Percentiles rank a stretch among this genome's conserved stretches.
Conservation (phyloP, 345 rosid species). For the Hibiscus tridactylites region DNA sequence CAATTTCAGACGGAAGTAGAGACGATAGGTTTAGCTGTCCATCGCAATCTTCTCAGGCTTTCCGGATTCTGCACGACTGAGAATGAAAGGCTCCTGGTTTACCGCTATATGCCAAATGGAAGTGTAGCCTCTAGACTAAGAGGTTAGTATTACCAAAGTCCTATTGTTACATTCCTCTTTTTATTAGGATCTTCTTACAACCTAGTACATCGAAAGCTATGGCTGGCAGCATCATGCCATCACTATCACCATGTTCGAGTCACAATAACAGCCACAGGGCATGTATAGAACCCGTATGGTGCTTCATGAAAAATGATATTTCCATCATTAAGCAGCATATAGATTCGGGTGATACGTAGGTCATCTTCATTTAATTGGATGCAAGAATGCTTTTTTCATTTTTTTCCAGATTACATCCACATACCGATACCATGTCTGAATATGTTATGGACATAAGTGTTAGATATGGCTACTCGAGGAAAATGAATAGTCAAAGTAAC, state of each 20-base stretch:
- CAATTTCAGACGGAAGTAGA: constrained; percentile 33
- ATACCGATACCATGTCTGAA: neutral
- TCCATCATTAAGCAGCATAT: neutral
- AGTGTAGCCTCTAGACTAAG: constrained; percentile 41
- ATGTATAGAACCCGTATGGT: neutral
- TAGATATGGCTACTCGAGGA: neutral
- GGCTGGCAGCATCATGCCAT: neutral
- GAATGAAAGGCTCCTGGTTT: constrained; percentile 85
- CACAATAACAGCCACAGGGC: neutral
- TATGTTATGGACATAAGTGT: neutral
- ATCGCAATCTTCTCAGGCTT: constrained; percentile 93
- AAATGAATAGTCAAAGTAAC: neutral
- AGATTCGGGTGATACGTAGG: too few relatives aligned
- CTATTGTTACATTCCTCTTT: neutral
- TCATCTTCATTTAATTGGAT: too few relatives aligned
- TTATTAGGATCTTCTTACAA: neutral
- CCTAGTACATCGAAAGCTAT: neutral
- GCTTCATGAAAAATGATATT: neutral
- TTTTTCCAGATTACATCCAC: neutral
- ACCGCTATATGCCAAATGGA: constrained; percentile 66
- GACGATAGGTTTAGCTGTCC: constrained; percentile 92
- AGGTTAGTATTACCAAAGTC: constrained; percentile 35
- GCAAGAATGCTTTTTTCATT: too few relatives aligned
- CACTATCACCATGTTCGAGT: neutral
- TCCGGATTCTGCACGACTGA: constrained; percentile 90